Conservation (phyloP, 83 land plant species). For the Isoetes engelmannii region DNA sequence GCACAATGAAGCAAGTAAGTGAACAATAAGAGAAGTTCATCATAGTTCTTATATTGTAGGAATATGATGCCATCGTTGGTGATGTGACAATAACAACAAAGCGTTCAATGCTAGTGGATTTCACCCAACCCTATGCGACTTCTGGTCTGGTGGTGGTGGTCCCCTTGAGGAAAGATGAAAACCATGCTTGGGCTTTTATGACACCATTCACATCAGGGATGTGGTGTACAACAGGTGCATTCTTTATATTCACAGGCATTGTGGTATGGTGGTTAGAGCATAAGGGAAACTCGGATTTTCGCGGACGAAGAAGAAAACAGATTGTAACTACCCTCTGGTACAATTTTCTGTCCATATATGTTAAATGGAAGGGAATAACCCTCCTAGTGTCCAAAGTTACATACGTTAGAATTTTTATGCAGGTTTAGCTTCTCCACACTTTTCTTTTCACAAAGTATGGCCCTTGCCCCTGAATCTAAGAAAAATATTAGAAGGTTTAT, state of each 20-base stretch:
- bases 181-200: constrained; percentile 68
- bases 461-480: not conserved
- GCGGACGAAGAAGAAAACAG: constrained; percentile 80
- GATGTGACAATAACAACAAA: constrained; percentile 57
- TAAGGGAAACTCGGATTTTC: constrained; percentile 64
- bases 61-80: constrained; percentile 82
- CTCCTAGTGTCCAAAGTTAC: too few relatives aligned
- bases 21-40: too few relatives aligned
- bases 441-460: constrained; percentile 89
- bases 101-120: constrained; percentile 60
- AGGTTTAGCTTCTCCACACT: constrained; percentile 97
- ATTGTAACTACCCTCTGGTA: constrained; percentile 68
- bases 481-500: not conserved
- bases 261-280: constrained; percentile 76
- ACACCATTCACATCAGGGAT: constrained; percentile 61
- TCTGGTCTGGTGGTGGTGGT: constrained; percentile 73
- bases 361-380: not conserved
- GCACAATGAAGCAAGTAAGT: too few relatives aligned
- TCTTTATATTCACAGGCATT: constrained; percentile 71
- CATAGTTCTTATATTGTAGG: too few relatives aligned
- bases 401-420: too few relatives aligned
- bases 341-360: not conserved
- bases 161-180: constrained; percentile 31
- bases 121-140: constrained; percentile 66
- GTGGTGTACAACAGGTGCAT: constrained; percentile 84